Evolutionary conservation across 1,284 basidiomycete species (phyloP).

Genomic region (Puccinia hordei): DNA sequence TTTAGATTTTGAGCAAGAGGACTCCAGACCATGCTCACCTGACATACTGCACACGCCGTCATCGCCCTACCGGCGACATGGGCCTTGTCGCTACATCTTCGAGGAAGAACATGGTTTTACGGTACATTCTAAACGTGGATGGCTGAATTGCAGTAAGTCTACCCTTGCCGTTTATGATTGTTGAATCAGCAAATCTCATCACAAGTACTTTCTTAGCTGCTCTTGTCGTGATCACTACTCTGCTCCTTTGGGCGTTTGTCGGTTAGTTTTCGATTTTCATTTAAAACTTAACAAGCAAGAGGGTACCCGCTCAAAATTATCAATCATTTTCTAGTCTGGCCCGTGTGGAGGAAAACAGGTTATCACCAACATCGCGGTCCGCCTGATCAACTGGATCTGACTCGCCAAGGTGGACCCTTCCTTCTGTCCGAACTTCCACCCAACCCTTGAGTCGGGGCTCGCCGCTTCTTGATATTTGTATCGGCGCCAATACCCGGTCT

Average conservation of each 20-base stretch:
- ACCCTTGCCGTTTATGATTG: not conserved
- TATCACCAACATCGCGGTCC: not conserved
- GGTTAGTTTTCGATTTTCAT: conserved; percentile 4
- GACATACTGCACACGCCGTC: conserved; percentile 10
- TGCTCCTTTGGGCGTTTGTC: conserved; percentile 15
- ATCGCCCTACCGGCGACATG: conserved; percentile 3
- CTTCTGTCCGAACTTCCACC: not conserved
- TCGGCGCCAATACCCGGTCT: not conserved
- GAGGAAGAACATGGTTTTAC: conserved; percentile 12
- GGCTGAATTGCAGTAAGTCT: conserved; percentile 25
- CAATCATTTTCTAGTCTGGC: conserved; percentile 9
- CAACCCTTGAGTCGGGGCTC: not conserved
- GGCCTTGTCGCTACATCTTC: conserved; percentile 28
- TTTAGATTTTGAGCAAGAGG: conserved; percentile 1
- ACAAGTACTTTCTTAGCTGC: not conserved
- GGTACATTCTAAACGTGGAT: conserved; percentile 27
- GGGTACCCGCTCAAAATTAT: not conserved
- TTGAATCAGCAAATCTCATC: not conserved
- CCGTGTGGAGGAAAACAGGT: not conserved
- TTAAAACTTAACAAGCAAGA: not conserved
- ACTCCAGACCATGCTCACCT: conserved; percentile 16
- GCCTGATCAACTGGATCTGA: not conserved
- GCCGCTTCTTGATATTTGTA: not conserved
- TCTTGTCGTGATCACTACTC: not conserved
- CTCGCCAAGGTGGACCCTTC: conserved; percentile 18